Conservation (phyloP, 495 filamentous ascomycete genomes). For the Hypoxylon rickii region DNA sequence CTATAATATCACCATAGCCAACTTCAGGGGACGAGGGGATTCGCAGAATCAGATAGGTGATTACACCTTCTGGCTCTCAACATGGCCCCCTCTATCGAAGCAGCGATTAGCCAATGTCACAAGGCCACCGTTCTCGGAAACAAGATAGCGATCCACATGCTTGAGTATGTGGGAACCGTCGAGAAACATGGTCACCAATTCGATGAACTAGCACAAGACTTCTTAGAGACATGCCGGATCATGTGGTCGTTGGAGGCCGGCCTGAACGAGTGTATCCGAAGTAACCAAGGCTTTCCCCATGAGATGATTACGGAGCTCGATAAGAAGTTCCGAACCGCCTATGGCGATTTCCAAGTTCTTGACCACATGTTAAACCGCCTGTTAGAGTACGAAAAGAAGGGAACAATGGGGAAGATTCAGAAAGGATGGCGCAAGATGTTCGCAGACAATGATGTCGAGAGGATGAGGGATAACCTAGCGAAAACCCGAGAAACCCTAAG, state of each 20-base stretch:
- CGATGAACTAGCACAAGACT: slow-evolving; percentile 54
- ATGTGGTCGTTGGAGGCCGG: slow-evolving; percentile 59
- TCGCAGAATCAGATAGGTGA: background rate
- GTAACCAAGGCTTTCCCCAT: slow-evolving; percentile 46
- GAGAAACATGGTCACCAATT: slow-evolving; percentile 51
- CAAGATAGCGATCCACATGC: slow-evolving; percentile 58
- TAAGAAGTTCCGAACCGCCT: slow-evolving; percentile 51
- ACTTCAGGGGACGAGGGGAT: background rate
- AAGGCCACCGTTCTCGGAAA: slow-evolving; percentile 51
- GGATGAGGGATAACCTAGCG: slow-evolving; percentile 44
- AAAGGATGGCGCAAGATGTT: slow-evolving; percentile 56
- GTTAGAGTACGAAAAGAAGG: slow-evolving; percentile 52
- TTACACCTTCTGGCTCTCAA: background rate
- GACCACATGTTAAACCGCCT: slow-evolving; percentile 55
- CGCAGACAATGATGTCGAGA: slow-evolving; percentile 49
- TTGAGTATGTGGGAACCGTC: slow-evolving; percentile 58
- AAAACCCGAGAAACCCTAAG: slow-evolving; percentile 46
- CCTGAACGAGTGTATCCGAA: slow-evolving; percentile 45
- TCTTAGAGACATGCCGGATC: slow-evolving; percentile 56
- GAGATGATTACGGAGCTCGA: slow-evolving; percentile 56
- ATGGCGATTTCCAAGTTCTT: slow-evolving; percentile 53
- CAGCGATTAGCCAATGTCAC: slow-evolving; percentile 36
- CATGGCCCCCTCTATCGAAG: slow-evolving; percentile 32
- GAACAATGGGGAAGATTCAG: slow-evolving; percentile 52
- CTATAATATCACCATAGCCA: background rate